These are phyloP conservation scores for Leptographium lundbergii DNA, from an alignment of 2,329 filamentous ascomycete genomes.

Conservation along the genomic window DNA sequence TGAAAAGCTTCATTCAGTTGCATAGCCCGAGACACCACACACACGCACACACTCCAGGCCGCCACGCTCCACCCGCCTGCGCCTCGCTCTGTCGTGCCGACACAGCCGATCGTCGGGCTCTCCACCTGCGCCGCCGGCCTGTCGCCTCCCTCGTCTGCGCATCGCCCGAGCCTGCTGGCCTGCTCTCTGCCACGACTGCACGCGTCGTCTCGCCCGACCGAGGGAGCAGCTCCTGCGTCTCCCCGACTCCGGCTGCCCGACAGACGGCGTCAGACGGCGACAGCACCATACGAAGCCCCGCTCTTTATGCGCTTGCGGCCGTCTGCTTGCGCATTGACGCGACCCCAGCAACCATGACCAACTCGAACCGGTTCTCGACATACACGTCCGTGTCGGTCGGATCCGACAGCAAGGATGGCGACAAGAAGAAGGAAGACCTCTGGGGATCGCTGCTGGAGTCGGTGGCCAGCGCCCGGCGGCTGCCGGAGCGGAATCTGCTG, in stretches of 20 bases:
- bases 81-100: neutral
- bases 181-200: neutral
- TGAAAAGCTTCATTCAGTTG: neutral
- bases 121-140: neutral
- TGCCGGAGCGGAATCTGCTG: constrained; percentile 85
- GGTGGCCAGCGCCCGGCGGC: constrained; percentile 76
- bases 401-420: constrained; percentile 39
- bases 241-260: neutral
- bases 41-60: neutral
- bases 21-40: neutral
- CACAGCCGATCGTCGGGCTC: neutral
- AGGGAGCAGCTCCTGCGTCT: neutral
- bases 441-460: constrained; percentile 90
- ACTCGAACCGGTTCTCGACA: constrained; percentile 43
- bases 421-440: constrained; percentile 73
- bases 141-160: neutral
- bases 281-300: neutral
- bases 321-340: neutral
- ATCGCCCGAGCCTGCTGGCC: neutral
- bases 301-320: neutral
- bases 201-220: neutral
- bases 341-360: constrained; percentile 28
- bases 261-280: neutral
- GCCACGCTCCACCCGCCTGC: neutral
- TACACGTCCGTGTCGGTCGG: constrained; percentile 43